Conservation (phyloP, 768 basidiomycete species). For the Rhizopogon vulgaris region DNA sequence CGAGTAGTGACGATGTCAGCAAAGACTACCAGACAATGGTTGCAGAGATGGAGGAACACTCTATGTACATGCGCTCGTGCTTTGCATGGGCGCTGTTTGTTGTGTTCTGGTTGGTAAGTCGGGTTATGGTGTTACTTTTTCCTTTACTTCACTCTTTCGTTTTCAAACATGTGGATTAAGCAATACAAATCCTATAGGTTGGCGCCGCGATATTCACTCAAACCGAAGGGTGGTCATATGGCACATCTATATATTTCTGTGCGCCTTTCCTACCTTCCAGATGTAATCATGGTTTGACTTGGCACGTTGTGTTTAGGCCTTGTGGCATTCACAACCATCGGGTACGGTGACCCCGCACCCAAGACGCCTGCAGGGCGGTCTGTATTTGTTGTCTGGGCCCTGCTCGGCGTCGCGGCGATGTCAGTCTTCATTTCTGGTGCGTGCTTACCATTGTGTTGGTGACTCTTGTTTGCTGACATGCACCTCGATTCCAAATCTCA, state of each 20-base stretch:
- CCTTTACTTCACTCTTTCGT: neutral
- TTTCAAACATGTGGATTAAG: neutral
- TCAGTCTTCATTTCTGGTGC: constrained; percentile 67
- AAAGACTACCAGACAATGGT: constrained; percentile 15
- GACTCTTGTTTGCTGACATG: neutral
- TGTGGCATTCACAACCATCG: constrained; percentile 67
- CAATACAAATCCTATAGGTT: constrained; percentile 29
- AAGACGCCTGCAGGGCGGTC: constrained; percentile 63
- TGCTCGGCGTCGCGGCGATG: constrained; percentile 71
- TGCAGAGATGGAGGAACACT: constrained; percentile 41
- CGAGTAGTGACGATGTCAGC: constrained; percentile 3
- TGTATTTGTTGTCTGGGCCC: constrained; percentile 74
- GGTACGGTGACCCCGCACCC: constrained; percentile 63
- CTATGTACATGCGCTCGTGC: constrained; percentile 49
- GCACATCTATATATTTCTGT: constrained; percentile 69
- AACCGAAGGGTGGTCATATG: constrained; percentile 69
- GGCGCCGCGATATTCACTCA: constrained; percentile 61
- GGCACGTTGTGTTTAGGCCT: constrained; percentile 41
- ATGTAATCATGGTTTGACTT: neutral
- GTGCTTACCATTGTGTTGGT: constrained; percentile 7
- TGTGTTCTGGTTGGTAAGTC: constrained; percentile 69
- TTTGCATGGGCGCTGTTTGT: constrained; percentile 60
- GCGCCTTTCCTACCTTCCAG: constrained; percentile 13
- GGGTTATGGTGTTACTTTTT: neutral
- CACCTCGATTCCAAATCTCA: neutral